phyloP scores from a whole-genome alignment of 208 protist species.

The Entamoeba dispar region DNA sequence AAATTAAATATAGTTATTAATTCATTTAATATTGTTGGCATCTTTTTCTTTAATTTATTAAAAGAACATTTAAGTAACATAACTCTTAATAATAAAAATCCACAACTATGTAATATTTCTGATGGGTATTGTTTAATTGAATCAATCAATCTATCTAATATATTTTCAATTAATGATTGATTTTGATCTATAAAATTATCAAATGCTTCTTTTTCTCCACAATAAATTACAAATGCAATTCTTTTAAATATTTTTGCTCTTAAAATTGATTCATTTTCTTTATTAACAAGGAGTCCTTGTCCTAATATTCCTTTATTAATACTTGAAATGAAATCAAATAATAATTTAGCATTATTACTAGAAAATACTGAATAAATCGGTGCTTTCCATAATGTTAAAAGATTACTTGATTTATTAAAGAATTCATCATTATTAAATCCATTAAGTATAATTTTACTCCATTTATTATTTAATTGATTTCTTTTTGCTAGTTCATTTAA shows the following conservation, averaged over 20 bases:
- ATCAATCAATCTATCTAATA: not conserved
- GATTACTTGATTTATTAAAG: not conserved
- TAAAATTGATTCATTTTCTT: not conserved
- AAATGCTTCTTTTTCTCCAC: not conserved
- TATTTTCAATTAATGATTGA: not conserved
- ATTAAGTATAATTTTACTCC: not conserved
- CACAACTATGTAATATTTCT: not conserved
- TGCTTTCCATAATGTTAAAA: not conserved
- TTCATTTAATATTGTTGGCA: not conserved
- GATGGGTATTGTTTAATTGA: not conserved
- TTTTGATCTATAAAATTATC: not conserved
- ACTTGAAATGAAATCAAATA: not conserved
- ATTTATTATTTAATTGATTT: not conserved
- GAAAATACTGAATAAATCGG: not conserved
- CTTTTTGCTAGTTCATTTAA: not conserved
- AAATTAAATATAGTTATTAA: not conserved
- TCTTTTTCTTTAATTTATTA: not conserved
- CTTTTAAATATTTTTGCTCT: not conserved
- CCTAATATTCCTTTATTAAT: not conserved
- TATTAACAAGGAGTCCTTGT: not conserved
- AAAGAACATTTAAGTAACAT: not conserved
- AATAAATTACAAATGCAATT: not conserved
- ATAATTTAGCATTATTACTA: not conserved
- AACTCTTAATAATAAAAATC: not conserved
- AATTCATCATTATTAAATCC: not conserved